Evolutionary conservation across 257 asterid genomes (phyloP).

Genomic region (Coffea canephora): DNA sequence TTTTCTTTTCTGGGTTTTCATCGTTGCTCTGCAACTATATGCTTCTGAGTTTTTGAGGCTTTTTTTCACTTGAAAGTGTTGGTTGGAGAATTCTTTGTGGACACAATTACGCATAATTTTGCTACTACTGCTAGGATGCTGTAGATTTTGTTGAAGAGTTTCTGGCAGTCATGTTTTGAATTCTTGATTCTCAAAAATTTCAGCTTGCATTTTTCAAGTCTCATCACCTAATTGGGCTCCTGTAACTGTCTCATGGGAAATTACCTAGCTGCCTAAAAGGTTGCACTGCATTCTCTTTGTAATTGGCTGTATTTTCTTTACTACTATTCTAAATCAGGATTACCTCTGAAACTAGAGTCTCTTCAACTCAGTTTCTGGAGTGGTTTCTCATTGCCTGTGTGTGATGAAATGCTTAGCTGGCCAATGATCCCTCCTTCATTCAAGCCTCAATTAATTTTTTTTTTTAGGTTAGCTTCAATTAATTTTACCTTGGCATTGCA

Average conservation of each 20-base stretch:
- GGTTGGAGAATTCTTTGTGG: not conserved
- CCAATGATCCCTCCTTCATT: not conserved
- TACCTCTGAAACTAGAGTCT: not conserved
- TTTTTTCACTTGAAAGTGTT: not conserved
- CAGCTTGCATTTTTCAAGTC: not conserved
- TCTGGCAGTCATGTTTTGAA: not conserved
- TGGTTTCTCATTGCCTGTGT: not conserved
- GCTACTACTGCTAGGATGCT: not conserved
- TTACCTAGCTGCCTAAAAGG: not conserved
- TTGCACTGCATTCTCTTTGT: not conserved
- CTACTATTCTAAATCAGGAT: not conserved
- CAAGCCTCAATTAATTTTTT: not conserved
- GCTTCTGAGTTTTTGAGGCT: not conserved
- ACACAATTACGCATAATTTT: not conserved
- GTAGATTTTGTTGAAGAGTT: not conserved
- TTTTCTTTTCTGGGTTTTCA: not conserved
- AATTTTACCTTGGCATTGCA: not conserved
- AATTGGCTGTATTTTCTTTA: not conserved
- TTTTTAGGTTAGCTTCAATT: not conserved
- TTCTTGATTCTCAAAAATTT: not conserved
- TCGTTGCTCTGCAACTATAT: not conserved
- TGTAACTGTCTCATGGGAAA: not conserved
- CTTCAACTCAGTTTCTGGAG: not conserved
- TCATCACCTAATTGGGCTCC: not conserved
- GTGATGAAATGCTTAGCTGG: not conserved